Base-by-base conservation (phyloP, 192 early-diverging fungal species). In the Entomortierella chlamydospora region DNA sequence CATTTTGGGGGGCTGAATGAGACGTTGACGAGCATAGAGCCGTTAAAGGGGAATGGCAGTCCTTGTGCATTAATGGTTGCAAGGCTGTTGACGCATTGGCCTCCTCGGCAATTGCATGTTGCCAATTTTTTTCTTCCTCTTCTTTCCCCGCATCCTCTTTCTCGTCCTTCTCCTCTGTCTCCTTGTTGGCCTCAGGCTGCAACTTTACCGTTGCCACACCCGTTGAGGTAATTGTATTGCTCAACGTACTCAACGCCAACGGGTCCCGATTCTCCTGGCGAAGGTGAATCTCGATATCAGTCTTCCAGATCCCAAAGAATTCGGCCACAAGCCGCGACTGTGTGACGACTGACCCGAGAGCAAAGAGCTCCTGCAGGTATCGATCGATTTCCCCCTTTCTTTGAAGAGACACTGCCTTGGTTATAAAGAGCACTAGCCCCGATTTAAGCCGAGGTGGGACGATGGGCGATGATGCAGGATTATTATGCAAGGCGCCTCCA, bases 241-340 rank as follows among this genome's bases (percentile, higher is more conserved):
- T 28, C 10, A 33, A 10, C 33, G 43, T 31, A 59, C 70, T 61
- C 30, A 79, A 42, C 7, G 68, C 76, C 12, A 79, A 39, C 5
- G 76, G 68, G 43, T 79, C 76, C 58, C 63, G 68, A 43, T 70
- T 57, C 56, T 79, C 76, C n/a, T 79, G 76, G 15, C 76, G 60
- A 9, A 70, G 51, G 61, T 66, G 76, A 23, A 56, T 56, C 42
- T 79, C 68, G 68, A 79, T 70, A 18, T 79, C 76, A 9, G 76
- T 79, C 62, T 70, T 79, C 74, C 74, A 70, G 23, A 70, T 70
- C 28, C 68, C 74, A 70, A 79, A 79, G 37, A 79, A 79, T 51
- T 79, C 67, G 61, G 68, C 67, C 9, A 79, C 76, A 45, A 79
- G 76, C 29, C 68, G 61, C 50, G 76, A 79, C 30, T 79, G 68